phyloP scores from a whole-genome alignment of 176 grass and related monocot species.

The Oryza glaberrima region DNA sequence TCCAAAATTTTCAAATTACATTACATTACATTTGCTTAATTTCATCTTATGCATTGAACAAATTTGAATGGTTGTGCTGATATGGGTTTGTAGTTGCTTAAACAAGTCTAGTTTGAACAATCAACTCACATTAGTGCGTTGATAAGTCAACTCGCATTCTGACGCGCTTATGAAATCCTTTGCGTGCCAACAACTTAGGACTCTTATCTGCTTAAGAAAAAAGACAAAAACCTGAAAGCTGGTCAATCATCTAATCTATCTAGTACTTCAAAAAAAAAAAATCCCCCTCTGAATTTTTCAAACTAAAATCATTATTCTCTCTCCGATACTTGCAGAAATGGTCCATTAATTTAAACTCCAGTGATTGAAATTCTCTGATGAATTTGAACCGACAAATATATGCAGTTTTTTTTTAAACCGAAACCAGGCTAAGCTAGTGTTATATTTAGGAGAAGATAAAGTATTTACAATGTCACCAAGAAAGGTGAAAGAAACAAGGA shows the following conservation, averaged over 20 bases:
- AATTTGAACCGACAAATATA: no score
- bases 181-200: neutral
- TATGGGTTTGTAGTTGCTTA: neutral
- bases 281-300: neutral
- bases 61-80: neutral
- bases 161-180: constrained; percentile 27
- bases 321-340: neutral
- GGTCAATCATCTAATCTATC: neutral
- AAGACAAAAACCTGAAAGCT: neutral
- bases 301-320: neutral
- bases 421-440: no score
- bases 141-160: constrained; percentile 10
- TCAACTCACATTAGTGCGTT: constrained; percentile 10
- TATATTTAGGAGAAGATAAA: no score
- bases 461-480: no score
- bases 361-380: no score
- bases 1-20: neutral
- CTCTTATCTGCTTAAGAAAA: neutral
- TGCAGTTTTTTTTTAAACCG: no score
- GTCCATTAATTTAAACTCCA: neutral
- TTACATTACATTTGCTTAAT: neutral
- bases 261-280: no score
- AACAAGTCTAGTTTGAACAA: neutral
- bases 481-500: no score
- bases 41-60: constrained; percentile 37